Conservation (phyloP, 306 rosid genomes). For the Trifolium fragiferum region DNA sequence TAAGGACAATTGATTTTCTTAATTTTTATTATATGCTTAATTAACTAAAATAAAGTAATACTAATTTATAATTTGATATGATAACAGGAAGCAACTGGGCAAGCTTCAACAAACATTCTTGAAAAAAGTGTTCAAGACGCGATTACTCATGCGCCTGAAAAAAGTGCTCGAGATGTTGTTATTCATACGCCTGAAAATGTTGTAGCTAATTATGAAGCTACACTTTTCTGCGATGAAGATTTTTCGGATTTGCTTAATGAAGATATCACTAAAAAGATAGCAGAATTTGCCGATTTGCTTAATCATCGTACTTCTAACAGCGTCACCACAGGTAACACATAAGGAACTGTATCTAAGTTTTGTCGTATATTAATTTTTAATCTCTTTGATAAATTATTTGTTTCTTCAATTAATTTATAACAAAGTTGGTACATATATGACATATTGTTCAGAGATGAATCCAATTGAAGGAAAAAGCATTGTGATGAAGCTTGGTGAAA, state of each 20-base stretch:
- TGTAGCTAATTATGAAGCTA: background rate
- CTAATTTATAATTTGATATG: background rate
- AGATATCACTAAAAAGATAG: too few species aligned
- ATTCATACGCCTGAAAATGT: background rate
- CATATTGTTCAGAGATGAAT: constrained; percentile 45
- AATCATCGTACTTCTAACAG: too few species aligned
- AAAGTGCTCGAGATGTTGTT: background rate
- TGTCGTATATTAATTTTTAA: background rate
- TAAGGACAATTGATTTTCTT: background rate
- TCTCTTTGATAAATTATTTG: too few species aligned
- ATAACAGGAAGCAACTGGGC: background rate
- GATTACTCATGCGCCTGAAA: background rate
- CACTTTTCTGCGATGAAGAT: background rate
- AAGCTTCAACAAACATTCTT: too few species aligned
- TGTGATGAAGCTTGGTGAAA: constrained; percentile 54
- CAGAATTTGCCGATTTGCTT: too few species aligned
- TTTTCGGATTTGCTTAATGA: too few species aligned
- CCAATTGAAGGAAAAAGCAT: constrained; percentile 48
- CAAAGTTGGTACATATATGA: background rate
- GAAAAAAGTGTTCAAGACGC: background rate
- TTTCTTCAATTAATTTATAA: background rate
- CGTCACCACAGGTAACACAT: background rate
- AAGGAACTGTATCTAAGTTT: background rate
- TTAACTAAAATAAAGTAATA: background rate
- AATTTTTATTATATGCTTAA: background rate